phyloP scores from a whole-genome alignment of 306 rosid species.

The Chamaecrista fasciculata region DNA sequence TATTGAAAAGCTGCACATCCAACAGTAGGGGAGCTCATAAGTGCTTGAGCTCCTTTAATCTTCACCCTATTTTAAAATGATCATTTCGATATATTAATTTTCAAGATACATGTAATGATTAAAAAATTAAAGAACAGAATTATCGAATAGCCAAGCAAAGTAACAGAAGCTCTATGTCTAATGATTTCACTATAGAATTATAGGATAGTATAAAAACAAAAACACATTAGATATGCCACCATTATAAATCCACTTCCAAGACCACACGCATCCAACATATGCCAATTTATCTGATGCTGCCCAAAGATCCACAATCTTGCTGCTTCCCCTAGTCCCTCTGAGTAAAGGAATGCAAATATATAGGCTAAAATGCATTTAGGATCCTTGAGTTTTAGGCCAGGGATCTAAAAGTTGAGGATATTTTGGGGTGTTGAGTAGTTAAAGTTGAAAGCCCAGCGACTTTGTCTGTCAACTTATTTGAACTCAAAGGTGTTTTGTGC shows the following conservation, averaged over 20 bases:
- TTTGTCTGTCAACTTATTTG: no score
- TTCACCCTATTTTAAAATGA: not conserved
- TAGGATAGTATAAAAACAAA: not conserved
- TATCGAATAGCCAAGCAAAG: not conserved
- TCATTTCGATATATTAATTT: not conserved
- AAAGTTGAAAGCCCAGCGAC: no score
- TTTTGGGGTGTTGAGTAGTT: no score
- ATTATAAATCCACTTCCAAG: slow-evolving; percentile 14
- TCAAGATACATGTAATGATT: not conserved
- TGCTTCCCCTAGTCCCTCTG: not conserved
- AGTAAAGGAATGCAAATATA: not conserved
- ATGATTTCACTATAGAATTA: not conserved
- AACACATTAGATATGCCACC: not conserved
- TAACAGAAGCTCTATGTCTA: not conserved
- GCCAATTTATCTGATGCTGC: not conserved
- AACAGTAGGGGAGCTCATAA: no score
- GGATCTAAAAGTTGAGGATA: no score
- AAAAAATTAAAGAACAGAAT: not conserved
- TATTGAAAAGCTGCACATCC: no score
- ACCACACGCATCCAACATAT: not conserved
- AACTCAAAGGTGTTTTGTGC: no score
- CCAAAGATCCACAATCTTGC: slow-evolving; percentile 4
- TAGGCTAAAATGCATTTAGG: no score
- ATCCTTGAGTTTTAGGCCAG: no score
- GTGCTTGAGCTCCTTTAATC: no score